Evolutionary conservation across 1,284 basidiomycete genomes (phyloP), one percentile per base, ranked within the genome.

Genomic region (Ceratobasidium sp.): DNA sequence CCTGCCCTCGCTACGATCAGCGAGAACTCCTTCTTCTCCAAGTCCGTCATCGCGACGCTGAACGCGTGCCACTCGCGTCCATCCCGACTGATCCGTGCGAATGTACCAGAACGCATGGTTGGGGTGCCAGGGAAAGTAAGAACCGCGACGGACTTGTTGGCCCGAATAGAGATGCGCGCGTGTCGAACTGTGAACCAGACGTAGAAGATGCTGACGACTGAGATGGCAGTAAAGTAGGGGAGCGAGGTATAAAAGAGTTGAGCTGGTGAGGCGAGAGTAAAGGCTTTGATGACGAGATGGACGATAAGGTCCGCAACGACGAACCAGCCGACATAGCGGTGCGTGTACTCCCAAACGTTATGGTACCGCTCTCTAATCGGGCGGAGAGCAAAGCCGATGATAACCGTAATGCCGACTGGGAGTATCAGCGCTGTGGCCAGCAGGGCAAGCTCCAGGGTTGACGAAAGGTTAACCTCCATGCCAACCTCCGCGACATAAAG

Each of bases 321-420:
- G 73, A 66, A 65, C 73, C 73, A 75, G 33, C 73, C 73, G 52
- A 75, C 61, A 38, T 65, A 75, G 17, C 73, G 73, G n/a, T 75
- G 73, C 3, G 73, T 75, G 40, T 65, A 75, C 38, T 75, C 73
- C 73, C 73, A 75, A 28, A 38, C 44, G 62, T 75, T 75, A n/a
- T 75, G 73, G 62, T 64, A 75, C n/a, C 73, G 61, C 50, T 75
- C 73, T 7, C 73, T 48, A 12, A 75, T 28, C 26, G 73, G 73
- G 12, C 73, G 61, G 44, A 75, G 73, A 5, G 73, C 61, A n/a
- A 65, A 75, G 23, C 64, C n/a, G 26, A 75, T 66, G 38, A 75
- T 66, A 13, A 75, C 38, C 7, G 62, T 56, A 38, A 66, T 54
- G 10, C 73, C 73, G 13, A 57, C 1, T 1, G 73, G 73, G 6